Base-by-base conservation (phyloP, 495 filamentous ascomycete genomes). In the Penicillium salamii region DNA sequence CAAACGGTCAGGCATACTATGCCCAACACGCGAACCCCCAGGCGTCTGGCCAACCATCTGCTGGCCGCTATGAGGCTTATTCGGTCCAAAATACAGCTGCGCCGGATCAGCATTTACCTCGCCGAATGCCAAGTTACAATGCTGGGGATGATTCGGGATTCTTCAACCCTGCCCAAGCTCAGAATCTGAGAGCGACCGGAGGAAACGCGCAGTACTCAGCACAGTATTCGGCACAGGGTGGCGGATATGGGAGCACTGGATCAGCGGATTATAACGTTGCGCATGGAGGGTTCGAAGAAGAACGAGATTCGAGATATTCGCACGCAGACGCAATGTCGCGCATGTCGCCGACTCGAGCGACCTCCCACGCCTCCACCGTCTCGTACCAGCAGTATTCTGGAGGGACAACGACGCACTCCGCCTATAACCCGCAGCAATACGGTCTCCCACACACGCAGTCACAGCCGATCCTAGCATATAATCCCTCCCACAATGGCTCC, bases 391-490 rank as follows among this genome's bases (percentile, higher is more conserved):
- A 86, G 50, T 82, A 85, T 46, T 74, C 81, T 44, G 68, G 76
- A 52, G 66, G 61, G 47, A 41, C 78, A 26, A 71, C 78, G 24
- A 72, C 70, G 14, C 83, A 81, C 39, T 65, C 76, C 12, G 70
- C 81, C 1, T 96, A 96, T 67, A 95, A 96, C 55, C 91, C 91
- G 2, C 89, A 91, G 65, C 72, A 86, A 43, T 97, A 90, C 63
- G 81, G 77, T 37, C 72, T 81, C 7, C 78, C 86, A 3, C 79
- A 87, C 37, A 80, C 85, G 5, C 71, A 75, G 18, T 71, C 71
- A 5, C 75, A 75, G 34, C 66, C 69, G 24, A 62, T 65, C 26
- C 71, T 67, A 18, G 58, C 54, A 15, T 76, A 72, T 50, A 72
- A 65, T 33, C 57, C 61, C 70, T 59, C 76, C 63, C 70, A 81